A percentile compares a stretch with the other conserved stretches of the same genome.
These are phyloP conservation scores for Manihot esculenta DNA, from an alignment of 441 rosid species.

Conservation along the genomic window DNA sequence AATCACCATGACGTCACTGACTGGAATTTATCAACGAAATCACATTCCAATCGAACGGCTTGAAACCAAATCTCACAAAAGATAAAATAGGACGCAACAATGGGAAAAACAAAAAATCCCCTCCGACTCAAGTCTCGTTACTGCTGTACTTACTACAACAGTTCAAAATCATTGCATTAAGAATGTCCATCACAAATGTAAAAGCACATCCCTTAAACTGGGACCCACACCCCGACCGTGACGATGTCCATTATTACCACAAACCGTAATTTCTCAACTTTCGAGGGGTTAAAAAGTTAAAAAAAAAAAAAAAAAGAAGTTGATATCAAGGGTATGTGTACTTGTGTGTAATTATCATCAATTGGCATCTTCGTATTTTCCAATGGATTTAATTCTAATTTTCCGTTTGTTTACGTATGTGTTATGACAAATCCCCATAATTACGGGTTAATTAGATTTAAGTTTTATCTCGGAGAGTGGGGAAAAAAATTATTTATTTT, in stretches of 20 bases:
- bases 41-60: constrained; percentile 24
- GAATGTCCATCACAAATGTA: constrained; percentile 50
- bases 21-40: not conserved
- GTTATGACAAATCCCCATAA: not conserved
- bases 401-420: no score
- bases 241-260: constrained; percentile 27
- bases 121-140: no score
- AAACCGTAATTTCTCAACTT: constrained; percentile 22
- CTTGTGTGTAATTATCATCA: not conserved
- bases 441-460: constrained; percentile 20
- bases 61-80: not conserved
- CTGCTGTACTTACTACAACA: no score
- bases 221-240: constrained; percentile 35
- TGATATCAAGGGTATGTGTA: not conserved
- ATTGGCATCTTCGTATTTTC: constrained; percentile 11
- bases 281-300: constrained; percentile 6
- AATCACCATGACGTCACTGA: constrained; percentile 23
- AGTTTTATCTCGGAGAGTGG: no score
- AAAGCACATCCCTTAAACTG: constrained; percentile 40
- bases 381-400: constrained; percentile 3
- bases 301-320: not conserved
- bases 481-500: not conserved
- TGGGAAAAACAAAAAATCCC: constrained; percentile 13
- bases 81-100: not conserved
- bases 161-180: constrained; percentile 31